These are phyloP conservation scores for Sideroxylon spinosum DNA, from an alignment of 179 eudicot species.

Conservation along the genomic window DNA sequence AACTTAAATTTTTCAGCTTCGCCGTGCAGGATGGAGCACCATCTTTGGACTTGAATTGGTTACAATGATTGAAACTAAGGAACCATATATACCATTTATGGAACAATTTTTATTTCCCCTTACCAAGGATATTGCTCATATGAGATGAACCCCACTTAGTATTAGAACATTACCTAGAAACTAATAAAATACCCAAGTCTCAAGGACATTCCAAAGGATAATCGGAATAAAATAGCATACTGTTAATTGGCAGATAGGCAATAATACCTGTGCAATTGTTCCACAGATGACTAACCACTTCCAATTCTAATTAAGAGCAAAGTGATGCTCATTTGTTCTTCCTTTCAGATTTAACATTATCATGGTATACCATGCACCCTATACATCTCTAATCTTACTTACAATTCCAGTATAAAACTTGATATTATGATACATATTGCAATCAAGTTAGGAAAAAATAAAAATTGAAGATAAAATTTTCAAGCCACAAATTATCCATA, in stretches of 20 bases:
- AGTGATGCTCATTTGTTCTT: conserved; percentile 9
- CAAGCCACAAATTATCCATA: neutral
- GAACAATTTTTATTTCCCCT: conserved; percentile 20
- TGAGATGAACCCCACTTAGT: conserved; percentile 19
- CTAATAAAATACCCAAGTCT: conserved; percentile 33
- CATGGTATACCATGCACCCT: neutral
- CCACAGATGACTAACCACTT: conserved; percentile 18
- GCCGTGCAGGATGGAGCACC: conserved; percentile 35
- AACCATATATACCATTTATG: conserved; percentile 25
- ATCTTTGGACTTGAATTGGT: conserved; percentile 27
- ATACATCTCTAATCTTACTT: conserved; percentile 9
- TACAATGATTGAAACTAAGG: conserved; percentile 19
- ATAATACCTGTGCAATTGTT: conserved; percentile 38
- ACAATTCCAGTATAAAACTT: neutral
- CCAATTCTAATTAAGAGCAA: conserved; percentile 15
- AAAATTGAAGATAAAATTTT: neutral
- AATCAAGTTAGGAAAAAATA: conserved; percentile 11
- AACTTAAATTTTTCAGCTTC: conserved; percentile 46
- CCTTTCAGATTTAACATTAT: conserved; percentile 8
- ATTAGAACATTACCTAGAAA: conserved; percentile 30
- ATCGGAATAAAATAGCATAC: conserved; percentile 22
- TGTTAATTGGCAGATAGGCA: conserved; percentile 16
- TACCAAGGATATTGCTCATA: conserved; percentile 29
- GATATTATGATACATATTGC: neutral
- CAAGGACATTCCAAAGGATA: conserved; percentile 24